A percentile compares a stretch with the other conserved stretches of the same genome.
Conservation (phyloP, 2,329 filamentous ascomycete species). For the Neopestalotiopsis rosae region DNA sequence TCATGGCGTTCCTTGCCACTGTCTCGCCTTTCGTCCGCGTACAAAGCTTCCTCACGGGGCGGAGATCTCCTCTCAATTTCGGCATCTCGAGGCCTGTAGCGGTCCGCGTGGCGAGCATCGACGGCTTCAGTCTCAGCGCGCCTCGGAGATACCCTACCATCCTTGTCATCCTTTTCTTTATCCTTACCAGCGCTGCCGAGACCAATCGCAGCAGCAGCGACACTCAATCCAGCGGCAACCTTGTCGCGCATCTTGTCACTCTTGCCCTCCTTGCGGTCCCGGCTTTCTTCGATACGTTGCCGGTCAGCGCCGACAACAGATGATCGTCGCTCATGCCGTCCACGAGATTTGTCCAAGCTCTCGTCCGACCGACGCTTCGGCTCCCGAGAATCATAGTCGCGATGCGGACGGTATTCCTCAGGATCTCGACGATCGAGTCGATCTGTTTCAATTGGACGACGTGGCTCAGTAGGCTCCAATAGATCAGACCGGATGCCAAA, state of each 20-base stretch:
- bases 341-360: slow-evolving; percentile 30
- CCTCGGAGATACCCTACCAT: slow-evolving; percentile 34
- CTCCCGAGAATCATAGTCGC: slow-evolving; percentile 37
- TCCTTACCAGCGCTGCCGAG: slow-evolving; percentile 44
- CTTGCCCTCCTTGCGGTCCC: slow-evolving; percentile 32
- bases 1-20: slow-evolving; percentile 12
- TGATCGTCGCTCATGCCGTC: slow-evolving; percentile 27
- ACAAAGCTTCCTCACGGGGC: slow-evolving; percentile 27
- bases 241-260: slow-evolving; percentile 50
- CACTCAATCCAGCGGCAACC: slow-evolving; percentile 51
- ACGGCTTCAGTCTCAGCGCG: slow-evolving; percentile 29
- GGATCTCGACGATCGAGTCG: slow-evolving; percentile 38
- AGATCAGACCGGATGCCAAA: slow-evolving; percentile 57
- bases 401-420: slow-evolving; percentile 49
- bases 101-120: slow-evolving; percentile 32
- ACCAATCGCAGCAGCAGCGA: slow-evolving; percentile 55
- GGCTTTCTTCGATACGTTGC: slow-evolving; percentile 32
- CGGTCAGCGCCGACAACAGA: slow-evolving; percentile 25
- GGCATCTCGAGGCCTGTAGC: slow-evolving; percentile 34
- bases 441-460: slow-evolving; percentile 35
- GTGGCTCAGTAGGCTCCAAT: slow-evolving; percentile 36
- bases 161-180: slow-evolving; percentile 42
- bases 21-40: slow-evolving; percentile 33
- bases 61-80: slow-evolving; percentile 31
- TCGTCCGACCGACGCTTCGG: slow-evolving; percentile 35